Evolutionary conservation across 495 filamentous ascomycete species (phyloP).

Genomic region (Cryomyces minteri): DNA sequence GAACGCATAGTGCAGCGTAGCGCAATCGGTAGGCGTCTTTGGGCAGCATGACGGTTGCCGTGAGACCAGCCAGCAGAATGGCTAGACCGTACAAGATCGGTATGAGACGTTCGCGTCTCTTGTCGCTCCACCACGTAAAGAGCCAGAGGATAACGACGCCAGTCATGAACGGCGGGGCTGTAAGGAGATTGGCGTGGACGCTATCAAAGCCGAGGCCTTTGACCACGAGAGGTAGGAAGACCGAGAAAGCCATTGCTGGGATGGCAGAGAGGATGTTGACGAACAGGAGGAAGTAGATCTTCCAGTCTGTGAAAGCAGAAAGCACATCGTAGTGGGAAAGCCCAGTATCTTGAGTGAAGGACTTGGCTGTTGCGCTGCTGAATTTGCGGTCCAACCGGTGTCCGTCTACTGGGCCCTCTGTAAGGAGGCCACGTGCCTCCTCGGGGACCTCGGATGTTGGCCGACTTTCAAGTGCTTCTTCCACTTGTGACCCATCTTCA

Average conservation of each 20-base stretch:
- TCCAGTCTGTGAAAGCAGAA: conserved; percentile 27
- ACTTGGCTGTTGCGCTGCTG: no score
- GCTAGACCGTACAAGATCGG: conserved; percentile 30
- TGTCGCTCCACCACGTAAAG: conserved; percentile 30
- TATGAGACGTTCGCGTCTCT: conserved; percentile 22
- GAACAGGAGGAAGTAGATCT: conserved; percentile 30
- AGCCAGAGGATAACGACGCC: conserved; percentile 28
- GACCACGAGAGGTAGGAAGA: conserved; percentile 38
- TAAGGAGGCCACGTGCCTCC: no score
- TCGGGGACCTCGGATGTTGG: no score
- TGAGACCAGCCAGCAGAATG: conserved; percentile 27
- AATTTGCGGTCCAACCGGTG: no score
- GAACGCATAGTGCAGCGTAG: conserved; percentile 33
- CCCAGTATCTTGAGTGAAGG: no score
- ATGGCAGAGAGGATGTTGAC: conserved; percentile 36
- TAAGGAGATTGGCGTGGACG: conserved; percentile 33
- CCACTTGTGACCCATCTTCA: conserved; percentile 3
- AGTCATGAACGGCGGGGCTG: conserved; percentile 34
- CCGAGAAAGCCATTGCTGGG: conserved; percentile 30
- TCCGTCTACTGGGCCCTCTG: no score
- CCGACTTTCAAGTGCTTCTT: not conserved
- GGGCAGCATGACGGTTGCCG: conserved; percentile 21
- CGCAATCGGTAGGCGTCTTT: conserved; percentile 14
- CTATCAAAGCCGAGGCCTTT: conserved; percentile 11
- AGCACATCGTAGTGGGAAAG: no score